Base-by-base conservation (phyloP, 2,329 filamentous ascomycete genomes). In the Xylaria sp. region DNA sequence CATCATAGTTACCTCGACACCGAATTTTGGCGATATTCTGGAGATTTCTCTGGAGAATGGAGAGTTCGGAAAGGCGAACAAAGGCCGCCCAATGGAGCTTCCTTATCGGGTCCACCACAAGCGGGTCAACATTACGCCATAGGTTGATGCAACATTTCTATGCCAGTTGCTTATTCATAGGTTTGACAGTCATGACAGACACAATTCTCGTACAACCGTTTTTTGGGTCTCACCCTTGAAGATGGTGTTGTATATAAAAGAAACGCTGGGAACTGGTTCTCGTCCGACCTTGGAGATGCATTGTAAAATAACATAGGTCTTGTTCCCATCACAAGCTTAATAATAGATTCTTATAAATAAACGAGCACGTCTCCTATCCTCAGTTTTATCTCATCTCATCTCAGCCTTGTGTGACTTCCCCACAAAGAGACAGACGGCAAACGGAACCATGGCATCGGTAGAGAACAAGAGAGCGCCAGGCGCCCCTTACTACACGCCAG, bases 401-500 rank as follows among this genome's bases (percentile, higher is more conserved):
- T n/a, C n/a, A n/a, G n/a, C n/a, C n/a, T n/a, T n/a, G n/a, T n/a
- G n/a, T n/a, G n/a, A n/a, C n/a, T n/a, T n/a, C n/a, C n/a, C n/a
- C n/a, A n/a, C n/a, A n/a, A n/a, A n/a, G 27, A 51, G 15, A 51
- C 17, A 53, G n/a, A 36, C 17, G n/a, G n/a, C n/a, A n/a, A 50
- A n/a, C 20, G 20, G 22, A 39, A 65, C 33, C 58, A 77, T 75
- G 76, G 58, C 74, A 6, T 63, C 70, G 17, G 74, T 75, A 33
- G 71, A 73, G 42, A 81, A 76, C 73, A 75, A 81, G 69, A 66
- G 68, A 36, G 84, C 84, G 10, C 70, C 78, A 3, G 82, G 82
- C 70, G 79, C 81, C 53, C 81, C 85, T 53, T 88, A 79, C 76
- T 88, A 81, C 77, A 87, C 85, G 2, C 86, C 86, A n/a, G 80